Evolutionary conservation across 2,329 filamentous ascomycete species (phyloP).

Genomic region (Cladosporium sp.): DNA sequence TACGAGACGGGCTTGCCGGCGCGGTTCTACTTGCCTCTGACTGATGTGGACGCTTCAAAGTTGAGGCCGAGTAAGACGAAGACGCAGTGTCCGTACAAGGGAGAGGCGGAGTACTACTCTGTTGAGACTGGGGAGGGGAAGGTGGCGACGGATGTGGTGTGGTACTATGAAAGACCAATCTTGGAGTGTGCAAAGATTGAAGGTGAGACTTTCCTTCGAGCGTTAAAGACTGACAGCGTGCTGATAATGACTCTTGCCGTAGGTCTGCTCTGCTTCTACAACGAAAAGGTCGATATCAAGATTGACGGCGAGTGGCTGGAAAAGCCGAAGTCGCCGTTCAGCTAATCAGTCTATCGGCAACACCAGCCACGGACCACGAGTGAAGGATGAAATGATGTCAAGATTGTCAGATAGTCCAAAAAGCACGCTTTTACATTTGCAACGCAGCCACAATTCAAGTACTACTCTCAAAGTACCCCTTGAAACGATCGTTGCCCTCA

Average conservation of each 20-base stretch:
- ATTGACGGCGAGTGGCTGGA: constrained; percentile 41
- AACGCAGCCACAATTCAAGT: neutral
- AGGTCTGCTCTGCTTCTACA: constrained; percentile 60
- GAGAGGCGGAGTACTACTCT: constrained; percentile 64
- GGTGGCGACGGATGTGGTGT: constrained; percentile 56
- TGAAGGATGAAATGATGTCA: neutral
- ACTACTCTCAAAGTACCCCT: constrained; percentile 63
- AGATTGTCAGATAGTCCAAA: neutral
- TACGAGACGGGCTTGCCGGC: constrained; percentile 62
- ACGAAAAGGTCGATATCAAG: constrained; percentile 69
- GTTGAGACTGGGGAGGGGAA: constrained; percentile 45
- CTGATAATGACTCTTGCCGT: neutral
- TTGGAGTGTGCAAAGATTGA: constrained; percentile 59
- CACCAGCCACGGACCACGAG: neutral
- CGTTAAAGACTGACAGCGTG: neutral
- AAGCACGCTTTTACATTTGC: neutral
- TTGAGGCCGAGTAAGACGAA: constrained; percentile 54
- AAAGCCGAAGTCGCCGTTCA: constrained; percentile 36
- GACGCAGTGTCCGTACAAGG: constrained; percentile 70
- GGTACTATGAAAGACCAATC: constrained; percentile 64
- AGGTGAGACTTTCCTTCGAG: constrained; percentile 38
- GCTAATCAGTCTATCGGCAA: neutral
- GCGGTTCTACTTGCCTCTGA: constrained; percentile 62
- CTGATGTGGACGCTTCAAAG: constrained; percentile 50
- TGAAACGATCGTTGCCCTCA: constrained; percentile 66